Base-by-base conservation (phyloP, 2,329 filamentous ascomycete species). In the Paecilomyces sp. region DNA sequence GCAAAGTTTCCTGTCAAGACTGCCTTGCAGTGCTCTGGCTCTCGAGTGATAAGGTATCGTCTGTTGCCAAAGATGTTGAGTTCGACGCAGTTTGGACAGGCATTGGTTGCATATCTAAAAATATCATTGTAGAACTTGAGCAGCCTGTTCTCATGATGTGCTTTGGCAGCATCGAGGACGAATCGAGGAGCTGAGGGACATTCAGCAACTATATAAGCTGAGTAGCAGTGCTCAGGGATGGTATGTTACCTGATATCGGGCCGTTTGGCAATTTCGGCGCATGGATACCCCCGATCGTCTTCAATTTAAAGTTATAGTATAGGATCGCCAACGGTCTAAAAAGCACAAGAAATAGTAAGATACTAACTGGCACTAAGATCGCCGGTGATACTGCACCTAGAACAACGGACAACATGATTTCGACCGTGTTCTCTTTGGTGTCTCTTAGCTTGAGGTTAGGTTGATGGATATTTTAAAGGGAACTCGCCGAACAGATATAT, bases 1-100 rank as follows among this genome's bases (percentile, higher is more conserved):
- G 74, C 75, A 69, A 94, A 95, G 68, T 93, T 88, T 1, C 87
- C 88, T 0, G 90, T 88, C 22, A 94, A 79, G 50, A 94, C 82
- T 28, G 90, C 88, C 73, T 93, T 93, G 78, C 92, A 86, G 70
- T 92, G 92, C 68, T 92, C 89, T 0, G 88, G 88, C 63, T 94
- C 90, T 11, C 84, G 83, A 0, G 90, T 93, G 68, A 92, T 81
- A 62, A 92, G 70, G 41, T 87, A 71, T 28, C 88, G 81, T 56
- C 76, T 71, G 55, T 82, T 81, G 1, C 62, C 62, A 13, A 85
- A 67, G 6, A 85, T 66, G 1, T 79, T 79, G 12, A 75, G 71
- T 74, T 92, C 89, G 50, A 81, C 76, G 0, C 89, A 92, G 66
- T 81, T 86, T 15, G 74, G 62, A 18, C 60, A 63, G 25, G 55